phyloP scores from a whole-genome alignment of 805 yeast species.

The Candida nonsorbophila region DNA sequence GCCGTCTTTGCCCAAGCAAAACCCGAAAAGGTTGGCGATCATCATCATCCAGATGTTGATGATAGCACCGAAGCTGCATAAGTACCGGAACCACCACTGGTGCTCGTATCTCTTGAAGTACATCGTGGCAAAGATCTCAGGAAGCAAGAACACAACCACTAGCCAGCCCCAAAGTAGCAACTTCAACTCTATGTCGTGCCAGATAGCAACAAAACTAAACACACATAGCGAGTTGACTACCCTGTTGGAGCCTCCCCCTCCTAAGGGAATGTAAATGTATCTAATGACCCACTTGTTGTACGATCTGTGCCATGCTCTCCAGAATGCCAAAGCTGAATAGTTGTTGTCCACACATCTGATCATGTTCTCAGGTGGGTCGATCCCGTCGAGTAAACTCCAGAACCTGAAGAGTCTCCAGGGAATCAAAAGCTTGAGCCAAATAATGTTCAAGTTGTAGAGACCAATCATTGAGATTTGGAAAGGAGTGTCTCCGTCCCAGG shows the following conservation, averaged over 20 bases:
- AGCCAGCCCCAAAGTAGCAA: constrained; percentile 95
- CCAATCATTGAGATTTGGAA: constrained; percentile 95
- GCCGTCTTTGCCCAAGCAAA: constrained; percentile 90
- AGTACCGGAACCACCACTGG: constrained; percentile 69
- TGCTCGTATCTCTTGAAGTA: constrained; percentile 34
- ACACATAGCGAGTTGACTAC: constrained; percentile 76
- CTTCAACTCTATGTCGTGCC: constrained; percentile 95
- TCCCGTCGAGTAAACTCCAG: constrained; percentile 89
- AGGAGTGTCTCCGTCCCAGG: constrained; percentile 87
- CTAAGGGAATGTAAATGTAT: constrained; percentile 87
- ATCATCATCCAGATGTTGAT: constrained; percentile 95
- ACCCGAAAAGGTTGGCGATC: constrained; percentile 92
- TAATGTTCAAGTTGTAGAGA: constrained; percentile 78
- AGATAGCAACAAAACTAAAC: constrained; percentile 90
- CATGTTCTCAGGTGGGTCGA: constrained; percentile 98
- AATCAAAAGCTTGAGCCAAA: constrained; percentile 87
- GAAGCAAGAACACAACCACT: constrained; percentile 78
- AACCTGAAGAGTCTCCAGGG: constrained; percentile 96
- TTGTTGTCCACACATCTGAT: constrained; percentile 92
- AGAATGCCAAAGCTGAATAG: constrained; percentile 88
- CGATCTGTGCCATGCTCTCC: constrained; percentile 99
- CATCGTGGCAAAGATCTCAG: constrained; percentile 68
- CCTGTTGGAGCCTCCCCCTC: constrained; percentile 68
- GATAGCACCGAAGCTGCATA: constrained; percentile 86
- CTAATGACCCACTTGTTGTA: constrained; percentile 86